Conservation (phyloP, 805 yeast species). For the Kodamaea restingae region DNA sequence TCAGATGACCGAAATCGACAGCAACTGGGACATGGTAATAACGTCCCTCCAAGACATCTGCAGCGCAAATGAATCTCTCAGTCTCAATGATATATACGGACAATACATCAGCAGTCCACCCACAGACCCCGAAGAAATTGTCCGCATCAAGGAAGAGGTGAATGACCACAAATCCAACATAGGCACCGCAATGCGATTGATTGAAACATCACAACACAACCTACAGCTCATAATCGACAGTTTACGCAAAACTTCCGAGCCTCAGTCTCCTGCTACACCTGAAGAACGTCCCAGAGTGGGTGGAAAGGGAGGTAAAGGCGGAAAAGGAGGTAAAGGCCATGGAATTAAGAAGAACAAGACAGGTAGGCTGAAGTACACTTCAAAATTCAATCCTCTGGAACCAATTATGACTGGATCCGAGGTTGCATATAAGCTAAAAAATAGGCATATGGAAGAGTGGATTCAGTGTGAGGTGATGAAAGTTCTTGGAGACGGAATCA, state of each 20-base stretch:
- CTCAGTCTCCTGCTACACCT: slow-evolving; percentile 8
- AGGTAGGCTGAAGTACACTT: slow-evolving; percentile 47
- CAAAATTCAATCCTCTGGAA: slow-evolving; percentile 57
- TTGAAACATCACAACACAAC: slow-evolving; percentile 42
- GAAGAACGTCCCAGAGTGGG: slow-evolving; percentile 1
- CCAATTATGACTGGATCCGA: slow-evolving; percentile 66
- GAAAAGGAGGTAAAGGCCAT: slow-evolving; percentile 8
- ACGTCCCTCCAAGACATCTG: slow-evolving; percentile 67
- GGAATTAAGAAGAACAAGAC: slow-evolving; percentile 18
- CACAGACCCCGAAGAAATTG: slow-evolving; percentile 38
- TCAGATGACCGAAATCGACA: slow-evolving; percentile 42
- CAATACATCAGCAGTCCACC: slow-evolving; percentile 22
- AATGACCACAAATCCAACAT: slow-evolving; percentile 55
- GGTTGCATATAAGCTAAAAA: slow-evolving; percentile 79
- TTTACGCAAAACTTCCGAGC: slow-evolving; percentile 17
- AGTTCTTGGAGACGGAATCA: slow-evolving; percentile 65
- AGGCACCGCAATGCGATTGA: slow-evolving; percentile 43
- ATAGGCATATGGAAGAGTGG: slow-evolving; percentile 85
- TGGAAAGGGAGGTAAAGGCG: slow-evolving; percentile 10
- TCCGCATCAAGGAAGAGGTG: slow-evolving; percentile 37
- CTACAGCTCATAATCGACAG: slow-evolving; percentile 42
- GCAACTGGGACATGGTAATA: slow-evolving; percentile 65
- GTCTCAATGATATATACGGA: slow-evolving; percentile 42
- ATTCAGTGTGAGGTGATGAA: slow-evolving; percentile 87
- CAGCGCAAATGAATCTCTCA: slow-evolving; percentile 52